phyloP scores from a whole-genome alignment of 2,329 filamentous ascomycete genomes.

The Paraphoma chrysanthemicola region DNA sequence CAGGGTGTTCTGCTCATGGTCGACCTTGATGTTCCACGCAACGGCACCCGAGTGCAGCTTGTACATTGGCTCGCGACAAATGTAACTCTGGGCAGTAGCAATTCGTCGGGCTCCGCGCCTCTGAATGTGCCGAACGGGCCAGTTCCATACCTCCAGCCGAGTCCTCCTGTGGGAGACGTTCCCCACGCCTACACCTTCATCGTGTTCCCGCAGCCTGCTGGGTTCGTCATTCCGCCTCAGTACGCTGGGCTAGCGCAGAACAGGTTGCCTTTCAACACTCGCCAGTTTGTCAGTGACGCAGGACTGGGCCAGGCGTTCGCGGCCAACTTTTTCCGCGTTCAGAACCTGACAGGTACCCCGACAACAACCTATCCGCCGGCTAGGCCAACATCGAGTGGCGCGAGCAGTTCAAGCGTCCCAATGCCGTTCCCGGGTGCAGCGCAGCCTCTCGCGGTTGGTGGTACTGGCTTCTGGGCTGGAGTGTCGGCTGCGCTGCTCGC shows the following conservation, averaged over 20 bases:
- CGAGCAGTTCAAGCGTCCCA: conserved; percentile 6
- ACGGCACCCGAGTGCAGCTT: conserved; percentile 37
- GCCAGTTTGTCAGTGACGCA: conserved; percentile 42
- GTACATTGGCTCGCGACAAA: conserved; percentile 43
- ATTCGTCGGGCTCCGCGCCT: conserved; percentile 6
- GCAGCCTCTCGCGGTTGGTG: conserved; percentile 8
- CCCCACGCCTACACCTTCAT: conserved; percentile 40
- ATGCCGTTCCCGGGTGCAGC: conserved; percentile 22
- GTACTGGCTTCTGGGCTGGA: conserved; percentile 20
- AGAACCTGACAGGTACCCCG: conserved; percentile 33
- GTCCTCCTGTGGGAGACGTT: conserved; percentile 36
- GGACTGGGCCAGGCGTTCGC: conserved; percentile 39
- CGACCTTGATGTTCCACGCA: conserved; percentile 42
- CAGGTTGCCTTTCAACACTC: conserved; percentile 45
- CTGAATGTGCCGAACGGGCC: conserved; percentile 21
- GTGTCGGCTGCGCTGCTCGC: conserved; percentile 22
- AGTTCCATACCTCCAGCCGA: conserved; percentile 34
- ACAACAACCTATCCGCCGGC: conserved; percentile 28
- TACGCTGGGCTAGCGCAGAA: conserved; percentile 31
- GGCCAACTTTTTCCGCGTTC: conserved; percentile 50
- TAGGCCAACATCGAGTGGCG: conserved; percentile 18
- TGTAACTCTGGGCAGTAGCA: conserved; percentile 20
- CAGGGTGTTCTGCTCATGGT: conserved; percentile 37
- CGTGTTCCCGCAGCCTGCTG: conserved; percentile 33
- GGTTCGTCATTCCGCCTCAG: conserved; percentile 35